Percentiles rank a stretch among this genome's conserved stretches.
Evolutionary conservation across 2,329 filamentous ascomycete genomes (phyloP).

Genomic region (Diaporthe capsici): DNA sequence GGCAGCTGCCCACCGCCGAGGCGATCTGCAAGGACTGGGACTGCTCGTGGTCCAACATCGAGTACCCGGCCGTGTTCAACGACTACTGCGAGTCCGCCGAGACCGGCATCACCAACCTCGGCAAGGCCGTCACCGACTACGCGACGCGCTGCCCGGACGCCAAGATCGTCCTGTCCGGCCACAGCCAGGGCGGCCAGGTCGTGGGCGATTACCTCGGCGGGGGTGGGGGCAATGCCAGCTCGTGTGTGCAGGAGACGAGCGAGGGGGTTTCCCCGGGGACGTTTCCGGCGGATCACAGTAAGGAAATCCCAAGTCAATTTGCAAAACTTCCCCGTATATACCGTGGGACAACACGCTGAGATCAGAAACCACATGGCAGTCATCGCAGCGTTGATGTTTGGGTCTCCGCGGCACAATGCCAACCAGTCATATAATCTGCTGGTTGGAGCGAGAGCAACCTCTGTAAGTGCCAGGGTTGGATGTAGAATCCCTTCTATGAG

Average conservation of each 20-base stretch:
- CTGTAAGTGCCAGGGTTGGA: conserved; percentile 5
- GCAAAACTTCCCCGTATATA: neutral
- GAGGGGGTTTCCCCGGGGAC: conserved; percentile 2
- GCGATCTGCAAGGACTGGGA: conserved; percentile 35
- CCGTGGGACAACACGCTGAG: neutral
- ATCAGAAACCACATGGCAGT: neutral
- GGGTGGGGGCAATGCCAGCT: conserved; percentile 20
- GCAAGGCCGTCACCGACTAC: conserved; percentile 34
- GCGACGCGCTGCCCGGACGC: conserved; percentile 52
- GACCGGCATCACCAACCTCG: conserved; percentile 17
- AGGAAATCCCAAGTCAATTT: neutral
- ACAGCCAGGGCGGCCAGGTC: conserved; percentile 50
- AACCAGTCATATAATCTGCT: conserved; percentile 39
- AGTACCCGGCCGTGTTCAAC: conserved; percentile 31
- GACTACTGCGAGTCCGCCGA: conserved; percentile 36
- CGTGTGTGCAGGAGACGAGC: conserved; percentile 26
- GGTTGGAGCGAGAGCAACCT: conserved; percentile 25
- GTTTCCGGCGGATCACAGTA: conserved; percentile 3
- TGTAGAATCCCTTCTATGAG: no score
- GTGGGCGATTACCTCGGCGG: conserved; percentile 42
- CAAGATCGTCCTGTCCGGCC: conserved; percentile 58
- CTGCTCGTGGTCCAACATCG: conserved; percentile 29
- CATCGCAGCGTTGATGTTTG: conserved; percentile 37
- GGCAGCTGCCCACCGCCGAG: conserved; percentile 26
- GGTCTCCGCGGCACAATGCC: conserved; percentile 33